Evolutionary conservation across 208 protist genomes (phyloP).

Genomic region (Novymonas esmeraldas): DNA sequence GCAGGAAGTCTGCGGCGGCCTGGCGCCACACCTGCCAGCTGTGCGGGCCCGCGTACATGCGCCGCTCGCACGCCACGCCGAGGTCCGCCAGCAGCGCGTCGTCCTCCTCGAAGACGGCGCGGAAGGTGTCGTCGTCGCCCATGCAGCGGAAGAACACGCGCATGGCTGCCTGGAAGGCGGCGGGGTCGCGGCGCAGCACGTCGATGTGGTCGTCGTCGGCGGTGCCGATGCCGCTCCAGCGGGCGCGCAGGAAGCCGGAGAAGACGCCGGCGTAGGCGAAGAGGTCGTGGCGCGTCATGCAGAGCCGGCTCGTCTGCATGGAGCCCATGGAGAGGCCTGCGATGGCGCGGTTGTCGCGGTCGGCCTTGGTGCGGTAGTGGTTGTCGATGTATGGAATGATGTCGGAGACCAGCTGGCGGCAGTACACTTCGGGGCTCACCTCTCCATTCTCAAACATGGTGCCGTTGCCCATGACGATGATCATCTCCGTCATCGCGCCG

Average conservation of each 20-base stretch:
- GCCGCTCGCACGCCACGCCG: constrained; percentile 24
- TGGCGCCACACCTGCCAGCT: constrained; percentile 45
- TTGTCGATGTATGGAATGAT: constrained; percentile 34
- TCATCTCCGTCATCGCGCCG: constrained; percentile 21
- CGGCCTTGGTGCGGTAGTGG: constrained; percentile 16
- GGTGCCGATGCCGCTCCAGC: constrained; percentile 15
- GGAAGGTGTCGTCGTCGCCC: constrained; percentile 11
- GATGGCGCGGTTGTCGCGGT: constrained; percentile 19
- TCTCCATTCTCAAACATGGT: constrained; percentile 18
- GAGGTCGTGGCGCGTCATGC: constrained; percentile 24
- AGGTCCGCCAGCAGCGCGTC: constrained; percentile 31
- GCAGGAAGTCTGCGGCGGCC: constrained; percentile 29
- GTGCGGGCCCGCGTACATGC: constrained; percentile 34
- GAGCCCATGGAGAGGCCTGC: constrained; percentile 39
- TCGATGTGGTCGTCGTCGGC: constrained; percentile 29
- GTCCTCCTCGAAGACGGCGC: constrained; percentile 23
- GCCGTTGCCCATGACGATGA: constrained; percentile 34
- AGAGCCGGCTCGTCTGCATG: constrained; percentile 26
- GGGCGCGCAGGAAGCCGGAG: constrained; percentile 29
- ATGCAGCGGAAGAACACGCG: constrained; percentile 31
- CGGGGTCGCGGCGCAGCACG: constrained; percentile 14
- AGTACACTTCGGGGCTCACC: constrained; percentile 17
- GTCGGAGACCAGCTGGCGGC: constrained; percentile 26
- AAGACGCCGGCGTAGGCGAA: constrained; percentile 37
- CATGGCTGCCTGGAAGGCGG: constrained; percentile 20